Base-by-base conservation (phyloP, 2,329 filamentous ascomycete genomes). In the Arthrocladium fulminans region DNA sequence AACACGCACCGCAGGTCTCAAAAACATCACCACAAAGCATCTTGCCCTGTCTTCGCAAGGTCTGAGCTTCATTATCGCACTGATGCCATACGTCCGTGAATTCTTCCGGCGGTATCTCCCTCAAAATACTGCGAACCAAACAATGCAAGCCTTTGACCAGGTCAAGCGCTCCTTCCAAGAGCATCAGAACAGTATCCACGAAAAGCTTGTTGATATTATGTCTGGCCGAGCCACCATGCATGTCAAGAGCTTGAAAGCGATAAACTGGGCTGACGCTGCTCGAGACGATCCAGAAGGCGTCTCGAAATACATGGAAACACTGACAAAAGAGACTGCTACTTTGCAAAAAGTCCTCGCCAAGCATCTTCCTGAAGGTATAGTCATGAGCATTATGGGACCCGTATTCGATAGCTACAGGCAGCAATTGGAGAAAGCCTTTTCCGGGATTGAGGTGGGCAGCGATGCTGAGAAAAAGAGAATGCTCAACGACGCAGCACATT, bases 1-100 rank as follows among this genome's bases (percentile, higher is more conserved):
- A 3, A 96, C 87, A 3, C 76, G 81, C 29, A 88, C 85, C 20
- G 92, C 89, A 1, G 90, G 90, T 0, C 73, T 98, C 17, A 95
- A 88, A 64, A 96, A 96, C 61, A 98, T 98, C 63, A 95, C 87
- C 0, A 95, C 92, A 0, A 92, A 92, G 59, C 90, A 98, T 67
- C 77, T 98, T 1, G 89, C 92, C 0, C 79, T 97, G 15, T 89
- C 92, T 2, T 89, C 86, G 0, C 90, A 96, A 65, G 86, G 89
- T 0, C 69, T 97, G 17, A 84, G 84, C 38, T 96, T 98, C 63
- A 81, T 94, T 39, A 85, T 89, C 20, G 81, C 87, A 0, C 73
- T 97, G 1, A 83, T 95, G 3, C 90, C 92, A 0, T 89, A 97
- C 62, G 77, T 96, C 23, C 81, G 90, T 38, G 92, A 97, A 67